Percentiles rank a stretch among this genome's conserved stretches.
Evolutionary conservation across 805 yeast species (phyloP).

Genomic region (Wickerhamomyces mucosus): DNA sequence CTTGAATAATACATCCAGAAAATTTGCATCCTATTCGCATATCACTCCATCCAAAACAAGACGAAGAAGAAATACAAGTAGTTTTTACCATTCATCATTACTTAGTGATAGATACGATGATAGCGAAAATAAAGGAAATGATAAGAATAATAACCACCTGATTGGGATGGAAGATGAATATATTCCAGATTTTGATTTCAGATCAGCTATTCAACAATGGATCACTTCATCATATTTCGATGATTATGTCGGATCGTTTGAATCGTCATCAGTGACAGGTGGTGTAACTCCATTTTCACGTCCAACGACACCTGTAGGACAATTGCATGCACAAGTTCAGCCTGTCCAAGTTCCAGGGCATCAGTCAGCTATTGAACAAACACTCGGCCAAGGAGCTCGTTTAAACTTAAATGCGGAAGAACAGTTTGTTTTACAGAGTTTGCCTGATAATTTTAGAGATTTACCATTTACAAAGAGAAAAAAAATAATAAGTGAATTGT

Average conservation of each 20-base stretch:
- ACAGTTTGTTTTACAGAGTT: constrained; percentile 20
- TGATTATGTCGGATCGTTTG: constrained; percentile 11
- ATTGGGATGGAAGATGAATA: constrained; percentile 66
- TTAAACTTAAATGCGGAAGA: constrained; percentile 18
- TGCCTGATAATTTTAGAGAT: constrained; percentile 45
- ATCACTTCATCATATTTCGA: constrained; percentile 17
- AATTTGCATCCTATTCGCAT: too few species aligned
- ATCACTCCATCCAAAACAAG: constrained; percentile 13
- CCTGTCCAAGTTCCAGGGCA: constrained; percentile 27
- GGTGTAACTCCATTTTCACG: constrained; percentile 10
- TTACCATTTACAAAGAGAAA: constrained; percentile 56
- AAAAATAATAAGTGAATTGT: constrained; percentile 26
- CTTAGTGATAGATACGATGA: too few species aligned
- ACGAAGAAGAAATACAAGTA: too few species aligned
- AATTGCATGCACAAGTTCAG: constrained; percentile 24
- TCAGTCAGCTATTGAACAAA: neutral
- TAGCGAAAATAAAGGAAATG: neutral
- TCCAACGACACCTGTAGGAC: constrained; percentile 17
- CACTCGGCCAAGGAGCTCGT: neutral
- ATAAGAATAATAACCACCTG: neutral
- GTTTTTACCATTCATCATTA: neutral
- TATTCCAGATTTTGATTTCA: constrained; percentile 60
- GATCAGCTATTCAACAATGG: constrained; percentile 41
- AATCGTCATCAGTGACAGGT: constrained; percentile 8
- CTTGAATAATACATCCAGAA: too few species aligned